A percentile compares a stretch with the other conserved stretches of the same genome.
These are phyloP conservation scores for Pelargonium australe DNA, from an alignment of 441 rosid species.

Conservation along the genomic window DNA sequence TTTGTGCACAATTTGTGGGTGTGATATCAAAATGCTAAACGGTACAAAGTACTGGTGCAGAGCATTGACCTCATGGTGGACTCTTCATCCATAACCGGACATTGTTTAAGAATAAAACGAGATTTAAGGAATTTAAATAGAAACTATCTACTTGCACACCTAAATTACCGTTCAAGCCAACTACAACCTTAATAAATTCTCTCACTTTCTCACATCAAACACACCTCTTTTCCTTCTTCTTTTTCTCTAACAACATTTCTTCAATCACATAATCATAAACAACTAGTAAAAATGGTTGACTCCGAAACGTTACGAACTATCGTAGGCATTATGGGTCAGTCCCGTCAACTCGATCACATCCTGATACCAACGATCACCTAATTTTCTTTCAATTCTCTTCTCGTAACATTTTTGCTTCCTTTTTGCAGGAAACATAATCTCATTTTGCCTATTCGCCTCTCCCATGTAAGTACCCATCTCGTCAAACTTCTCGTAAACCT, in stretches of 20 bases:
- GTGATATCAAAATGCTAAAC: too few relatives aligned
- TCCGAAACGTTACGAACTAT: slow-evolving; percentile 22
- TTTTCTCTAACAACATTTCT: background rate
- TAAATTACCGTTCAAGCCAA: too few relatives aligned
- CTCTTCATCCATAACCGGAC: too few relatives aligned
- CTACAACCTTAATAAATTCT: too few relatives aligned
- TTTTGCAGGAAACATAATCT: slow-evolving; percentile 57
- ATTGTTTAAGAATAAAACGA: too few relatives aligned
- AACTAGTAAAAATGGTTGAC: slow-evolving; percentile 22
- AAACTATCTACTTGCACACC: too few relatives aligned
- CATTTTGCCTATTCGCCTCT: slow-evolving; percentile 52
- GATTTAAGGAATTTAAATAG: too few relatives aligned
- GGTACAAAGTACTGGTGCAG: too few relatives aligned
- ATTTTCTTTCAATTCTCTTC: background rate
- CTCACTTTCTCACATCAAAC: background rate
- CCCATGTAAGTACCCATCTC: slow-evolving; percentile 43
- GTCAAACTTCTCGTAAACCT: background rate
- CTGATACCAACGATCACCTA: background rate
- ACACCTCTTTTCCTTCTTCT: background rate
- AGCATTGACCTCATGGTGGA: too few relatives aligned
- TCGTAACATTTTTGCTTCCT: background rate
- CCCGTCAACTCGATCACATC: background rate
- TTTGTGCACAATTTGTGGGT: too few relatives aligned
- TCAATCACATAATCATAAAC: background rate
- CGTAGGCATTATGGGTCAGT: slow-evolving; percentile 38